Evolutionary conservation across 306 rosid genomes (phyloP), one percentile per base, ranked within the genome.

Genomic region (Citrullus mucosospermus): DNA sequence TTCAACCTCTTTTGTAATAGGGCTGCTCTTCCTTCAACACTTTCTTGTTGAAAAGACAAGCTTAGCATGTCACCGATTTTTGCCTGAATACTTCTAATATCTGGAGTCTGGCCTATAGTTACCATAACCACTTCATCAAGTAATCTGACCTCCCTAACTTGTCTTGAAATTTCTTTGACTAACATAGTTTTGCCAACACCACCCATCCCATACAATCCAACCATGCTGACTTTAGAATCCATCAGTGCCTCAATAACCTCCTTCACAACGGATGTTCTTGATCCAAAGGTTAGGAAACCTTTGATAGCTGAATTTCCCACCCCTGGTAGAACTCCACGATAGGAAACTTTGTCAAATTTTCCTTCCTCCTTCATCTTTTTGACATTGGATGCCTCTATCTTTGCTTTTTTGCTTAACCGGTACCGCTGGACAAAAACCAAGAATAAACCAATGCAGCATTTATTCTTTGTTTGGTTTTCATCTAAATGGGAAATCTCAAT

Each of bases 91-190:
- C 14, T 60, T 9, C 3, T 0, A 12, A 53, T 7, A n/a, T 74
- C 58, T 10, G 28, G 54, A 50, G 0, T 44, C 16, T 78, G 79
- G 59, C 75, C 12, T 5, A 82, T 13, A 20, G 30, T 65, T 30
- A 30, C 62, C 39, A 78, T 44, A 9, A 44, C 50, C 46, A 32
- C 80, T 5, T 78, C 80, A 8, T 62, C 74, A 78, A 78, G 62
- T 17, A 62, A 48, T n/a, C 30, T 32, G 1, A 6, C 61, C 17
- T 62, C 18, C 2, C 0, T 28, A 22, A 34, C 73, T 46, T 78
- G 50, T 32, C 60, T 60, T 6, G 4, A 28, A 10, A 63, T n/a
- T 48, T 78, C 60, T 78, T 22, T 17, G 14, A n/a, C 80, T 1
- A 78, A 18, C 16, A 55, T 62, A 4, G 80, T 32, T 38, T 78